phyloP scores from a whole-genome alignment of 176 grass and related monocot species.

The Aegilops bicornis region DNA sequence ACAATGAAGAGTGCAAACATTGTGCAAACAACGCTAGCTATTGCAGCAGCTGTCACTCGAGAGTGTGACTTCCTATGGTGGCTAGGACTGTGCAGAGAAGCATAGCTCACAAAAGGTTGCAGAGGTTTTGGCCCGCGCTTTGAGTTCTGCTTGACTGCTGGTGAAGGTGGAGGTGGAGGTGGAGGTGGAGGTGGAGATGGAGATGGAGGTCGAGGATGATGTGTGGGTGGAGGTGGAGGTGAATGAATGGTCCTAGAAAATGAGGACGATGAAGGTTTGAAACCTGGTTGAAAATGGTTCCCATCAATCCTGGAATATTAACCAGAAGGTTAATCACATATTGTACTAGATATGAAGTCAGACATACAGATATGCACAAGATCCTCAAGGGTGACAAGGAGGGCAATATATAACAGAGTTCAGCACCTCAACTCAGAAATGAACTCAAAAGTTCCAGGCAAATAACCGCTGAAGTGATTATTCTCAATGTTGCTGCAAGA shows the following conservation, averaged over 20 bases:
- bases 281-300: constrained; percentile 67
- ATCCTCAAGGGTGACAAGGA: not conserved
- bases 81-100: constrained; percentile 37
- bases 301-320: constrained; percentile 68
- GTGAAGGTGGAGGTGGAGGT: constrained; percentile 32
- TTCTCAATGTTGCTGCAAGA: constrained; percentile 75
- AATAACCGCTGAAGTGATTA: constrained; percentile 86
- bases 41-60: constrained; percentile 38
- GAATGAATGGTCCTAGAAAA: constrained; percentile 34
- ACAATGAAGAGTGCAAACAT: constrained; percentile 47
- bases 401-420: constrained; percentile 2
- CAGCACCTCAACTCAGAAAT: constrained; percentile 72
- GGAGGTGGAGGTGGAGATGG: constrained; percentile 28
- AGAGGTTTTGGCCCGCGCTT: constrained; percentile 48
- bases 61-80: constrained; percentile 47
- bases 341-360: constrained; percentile 43
- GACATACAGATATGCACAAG: constrained; percentile 11
- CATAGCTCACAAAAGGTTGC: constrained; percentile 38
- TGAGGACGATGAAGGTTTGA: constrained; percentile 31
- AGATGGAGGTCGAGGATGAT: constrained; percentile 23
- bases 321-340: constrained; percentile 3
- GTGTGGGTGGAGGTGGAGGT: constrained; percentile 36
- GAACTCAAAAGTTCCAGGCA: constrained; percentile 76
- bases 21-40: constrained; percentile 50
- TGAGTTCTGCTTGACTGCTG: constrained; percentile 52